These are phyloP conservation scores for Penicillium sp. DNA, from an alignment of 2,329 filamentous ascomycete genomes.

Conservation along the genomic window DNA sequence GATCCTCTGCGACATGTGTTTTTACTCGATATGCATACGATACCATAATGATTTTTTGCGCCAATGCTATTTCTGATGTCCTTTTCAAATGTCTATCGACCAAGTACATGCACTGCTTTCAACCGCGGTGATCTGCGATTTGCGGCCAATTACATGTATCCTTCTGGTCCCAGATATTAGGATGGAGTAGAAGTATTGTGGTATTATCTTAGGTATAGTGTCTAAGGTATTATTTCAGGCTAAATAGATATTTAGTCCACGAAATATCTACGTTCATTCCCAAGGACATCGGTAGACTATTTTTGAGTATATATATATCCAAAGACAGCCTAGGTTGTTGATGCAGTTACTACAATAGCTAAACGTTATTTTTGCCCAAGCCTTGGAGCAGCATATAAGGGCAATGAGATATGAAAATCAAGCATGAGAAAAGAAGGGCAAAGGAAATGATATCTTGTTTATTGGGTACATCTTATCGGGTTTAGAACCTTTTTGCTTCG, in stretches of 20 bases:
- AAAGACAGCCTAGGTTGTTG: too few relatives aligned
- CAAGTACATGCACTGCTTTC: too few relatives aligned
- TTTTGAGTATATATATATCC: not conserved
- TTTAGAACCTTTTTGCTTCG: not conserved
- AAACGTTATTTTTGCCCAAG: not conserved
- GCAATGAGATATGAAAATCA: too few relatives aligned
- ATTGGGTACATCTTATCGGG: not conserved
- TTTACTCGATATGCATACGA: not conserved
- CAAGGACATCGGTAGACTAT: not conserved
- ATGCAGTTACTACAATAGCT: not conserved
- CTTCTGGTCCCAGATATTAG: not conserved
- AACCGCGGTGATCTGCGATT: not conserved
- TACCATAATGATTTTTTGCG: constrained; percentile 2
- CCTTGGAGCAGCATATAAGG: too few relatives aligned
- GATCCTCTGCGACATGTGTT: not conserved
- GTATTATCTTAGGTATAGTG: not conserved
- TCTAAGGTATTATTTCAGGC: not conserved
- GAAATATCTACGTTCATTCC: not conserved
- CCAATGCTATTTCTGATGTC: not conserved
- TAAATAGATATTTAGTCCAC: not conserved
- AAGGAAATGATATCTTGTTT: not conserved
- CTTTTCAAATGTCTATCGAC: not conserved
- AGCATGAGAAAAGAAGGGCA: too few relatives aligned
- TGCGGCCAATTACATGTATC: not conserved
- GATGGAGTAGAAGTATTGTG: not conserved